phyloP scores from a whole-genome alignment of 108 stramenopile species.

The Cyclostephanos tholiformis region DNA sequence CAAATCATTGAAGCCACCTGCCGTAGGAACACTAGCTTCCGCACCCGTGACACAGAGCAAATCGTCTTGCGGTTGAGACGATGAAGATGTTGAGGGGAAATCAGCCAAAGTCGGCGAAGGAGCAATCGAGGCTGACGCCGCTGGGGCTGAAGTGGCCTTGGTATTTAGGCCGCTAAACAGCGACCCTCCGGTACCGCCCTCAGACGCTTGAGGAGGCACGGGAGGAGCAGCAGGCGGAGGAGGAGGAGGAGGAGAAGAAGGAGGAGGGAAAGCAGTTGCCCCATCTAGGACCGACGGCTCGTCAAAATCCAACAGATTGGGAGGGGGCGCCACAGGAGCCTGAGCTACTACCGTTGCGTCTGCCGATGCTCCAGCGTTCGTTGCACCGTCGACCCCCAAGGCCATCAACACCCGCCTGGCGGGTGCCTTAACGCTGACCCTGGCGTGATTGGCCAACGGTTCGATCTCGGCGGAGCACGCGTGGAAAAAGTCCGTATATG shows the following conservation, averaged over 20 bases:
- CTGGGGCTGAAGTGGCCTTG: constrained; percentile 37
- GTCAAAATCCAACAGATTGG: constrained; percentile 82
- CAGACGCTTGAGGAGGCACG: constrained; percentile 13
- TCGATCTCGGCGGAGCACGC: constrained; percentile 78
- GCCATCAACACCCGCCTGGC: constrained; percentile 68
- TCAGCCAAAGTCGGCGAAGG: constrained; percentile 27
- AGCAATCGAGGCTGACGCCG: constrained; percentile 14
- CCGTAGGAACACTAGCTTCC: constrained; percentile 11
- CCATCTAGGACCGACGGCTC: constrained; percentile 33
- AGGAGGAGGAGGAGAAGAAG: constrained; percentile 40
- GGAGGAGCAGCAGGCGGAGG: constrained; percentile 26
- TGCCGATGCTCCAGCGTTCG: constrained; percentile 11
- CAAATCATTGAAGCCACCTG: constrained; percentile 40
- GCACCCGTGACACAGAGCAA: constrained; percentile 47
- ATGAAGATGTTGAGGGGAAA: constrained; percentile 15
- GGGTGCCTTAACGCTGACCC: constrained; percentile 69
- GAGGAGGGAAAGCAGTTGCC: constrained; percentile 38
- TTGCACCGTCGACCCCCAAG: constrained; percentile 54
- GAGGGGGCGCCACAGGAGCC: constrained; percentile 51
- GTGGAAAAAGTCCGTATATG: constrained; percentile 84
- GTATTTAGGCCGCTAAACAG: constrained; percentile 69
- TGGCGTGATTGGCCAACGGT: constrained; percentile 66
- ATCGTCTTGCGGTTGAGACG: constrained; percentile 38
- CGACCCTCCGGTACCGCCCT: constrained; percentile 22
- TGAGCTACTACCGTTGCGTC: constrained; percentile 47